Base-by-base conservation (phyloP, 495 filamentous ascomycete species). In the Tuber brumale region DNA sequence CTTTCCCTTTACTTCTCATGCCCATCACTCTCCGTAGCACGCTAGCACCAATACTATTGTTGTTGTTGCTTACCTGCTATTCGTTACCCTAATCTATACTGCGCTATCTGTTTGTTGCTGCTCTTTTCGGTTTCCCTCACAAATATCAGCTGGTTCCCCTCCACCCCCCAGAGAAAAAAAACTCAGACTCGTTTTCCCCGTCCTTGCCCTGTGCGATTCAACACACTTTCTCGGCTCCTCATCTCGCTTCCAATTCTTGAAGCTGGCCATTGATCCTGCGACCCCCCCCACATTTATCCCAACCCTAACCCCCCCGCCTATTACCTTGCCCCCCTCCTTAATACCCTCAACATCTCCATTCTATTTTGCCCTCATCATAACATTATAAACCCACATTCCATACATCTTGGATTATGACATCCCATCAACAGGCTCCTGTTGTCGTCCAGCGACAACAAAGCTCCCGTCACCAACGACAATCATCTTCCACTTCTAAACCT, bases 401-500 rank as follows among this genome's bases (percentile, higher is more conserved):
- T 27, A 80, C 79, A 77, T 70, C 70, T n/a, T 31, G 71, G 6
- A 76, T 43, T 18, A 76, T 74, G 74, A 51, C 77, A 35, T 72
- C 78, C 42, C 78, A 81, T 42, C 81, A 83, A 57, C 81, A 83
- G 72, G 72, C 76, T 66, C 82, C 82, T 73, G 75, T 83, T 72
- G 75, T 83, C 41, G 77, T 83, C 44, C 82, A 83, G 74, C 82
- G 82, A n/a, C 81, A 83, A 69, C 79, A 83, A 39, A 83, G 82
- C 70, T 81, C 82, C 45, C 81, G 81, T 41, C 81, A 82, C 66
- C 81, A 82, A 44, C 78, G 76, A 70, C 81, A 78, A 71, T 35
- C 73, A 41, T 81, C 80, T 10, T 74, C 80, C 7, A 45, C 72
- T 21, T 75, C 74, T 21, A 82, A 72, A 74, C 76, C 81, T 61